A percentile compares a stretch with the other conserved stretches of the same genome.
These are phyloP conservation scores for Gillenia trifoliata DNA, from an alignment of 306 rosid genomes.

Conservation along the genomic window DNA sequence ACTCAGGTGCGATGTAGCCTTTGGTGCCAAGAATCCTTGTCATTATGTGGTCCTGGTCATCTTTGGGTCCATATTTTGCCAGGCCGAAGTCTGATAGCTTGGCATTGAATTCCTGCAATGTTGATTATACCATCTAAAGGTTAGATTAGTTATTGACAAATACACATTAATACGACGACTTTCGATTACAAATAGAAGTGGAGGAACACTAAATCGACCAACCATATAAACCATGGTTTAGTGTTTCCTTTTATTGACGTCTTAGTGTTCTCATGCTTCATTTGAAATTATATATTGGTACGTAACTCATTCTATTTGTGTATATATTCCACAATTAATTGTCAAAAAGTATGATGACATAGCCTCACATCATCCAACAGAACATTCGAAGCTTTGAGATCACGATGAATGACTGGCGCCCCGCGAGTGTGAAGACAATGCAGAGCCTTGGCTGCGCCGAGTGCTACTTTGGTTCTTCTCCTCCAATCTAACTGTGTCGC, in stretches of 20 bases:
- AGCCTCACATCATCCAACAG: conserved; percentile 47
- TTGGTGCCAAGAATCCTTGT: conserved; percentile 43
- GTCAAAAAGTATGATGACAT: background rate
- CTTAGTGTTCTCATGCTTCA: too few species aligned
- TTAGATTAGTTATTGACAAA: background rate
- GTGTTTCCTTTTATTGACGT: background rate
- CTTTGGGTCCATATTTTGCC: conserved; percentile 43
- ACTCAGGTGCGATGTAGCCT: conserved; percentile 44
- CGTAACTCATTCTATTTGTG: background rate
- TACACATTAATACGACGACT: background rate
- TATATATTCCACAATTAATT: background rate
- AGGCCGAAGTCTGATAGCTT: conserved; percentile 51
- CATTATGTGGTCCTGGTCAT: conserved; percentile 23
- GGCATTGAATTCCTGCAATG: conserved; percentile 29
- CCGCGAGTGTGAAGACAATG: conserved; percentile 39
- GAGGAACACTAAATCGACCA: background rate
- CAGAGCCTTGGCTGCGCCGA: conserved; percentile 45
- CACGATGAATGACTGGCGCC: conserved; percentile 49
- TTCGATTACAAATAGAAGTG: background rate
- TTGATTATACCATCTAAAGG: background rate
- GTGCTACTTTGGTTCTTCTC: conserved; percentile 46
- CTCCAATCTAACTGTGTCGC: conserved; percentile 27
- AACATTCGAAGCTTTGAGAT: conserved; percentile 47
- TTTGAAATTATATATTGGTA: too few species aligned
- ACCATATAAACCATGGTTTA: background rate